phyloP scores from a whole-genome alignment of 371 early-diverging fungal genomes.

The Mycotypha africana region DNA sequence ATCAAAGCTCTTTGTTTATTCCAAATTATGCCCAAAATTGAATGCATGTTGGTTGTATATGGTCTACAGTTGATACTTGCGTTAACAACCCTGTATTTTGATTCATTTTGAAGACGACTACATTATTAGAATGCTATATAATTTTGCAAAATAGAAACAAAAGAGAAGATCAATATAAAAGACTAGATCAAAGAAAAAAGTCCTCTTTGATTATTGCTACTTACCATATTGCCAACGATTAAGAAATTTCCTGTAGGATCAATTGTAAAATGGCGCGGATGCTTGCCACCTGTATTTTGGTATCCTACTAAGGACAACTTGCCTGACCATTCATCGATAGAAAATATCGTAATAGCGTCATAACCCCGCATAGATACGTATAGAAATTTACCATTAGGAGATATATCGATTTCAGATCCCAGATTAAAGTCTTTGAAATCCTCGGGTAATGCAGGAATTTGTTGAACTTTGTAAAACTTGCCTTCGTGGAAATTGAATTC shows the following conservation, averaged over 20 bases:
- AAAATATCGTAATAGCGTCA: slow-evolving; percentile 29
- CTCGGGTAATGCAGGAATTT: slow-evolving; percentile 23
- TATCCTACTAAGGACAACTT: slow-evolving; percentile 25
- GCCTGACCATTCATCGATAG: slow-evolving; percentile 27
- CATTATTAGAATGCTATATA: slow-evolving; percentile 29
- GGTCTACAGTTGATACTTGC: slow-evolving; percentile 18
- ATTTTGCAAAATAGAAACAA: too few relatives aligned
- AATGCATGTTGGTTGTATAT: slow-evolving; percentile 36
- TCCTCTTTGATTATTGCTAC: too few relatives aligned
- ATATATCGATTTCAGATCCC: slow-evolving; percentile 37
- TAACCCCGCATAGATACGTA: slow-evolving; percentile 38
- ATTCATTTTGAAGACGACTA: slow-evolving; percentile 33
- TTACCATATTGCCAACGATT: slow-evolving; percentile 36
- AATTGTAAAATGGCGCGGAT: slow-evolving; percentile 38
- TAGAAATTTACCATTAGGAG: slow-evolving; percentile 29
- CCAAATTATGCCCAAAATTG: slow-evolving; percentile 19
- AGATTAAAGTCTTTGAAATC: slow-evolving; percentile 19
- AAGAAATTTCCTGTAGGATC: slow-evolving; percentile 38
- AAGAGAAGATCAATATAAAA: too few relatives aligned
- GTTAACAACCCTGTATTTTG: slow-evolving; percentile 23
- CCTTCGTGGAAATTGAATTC: slow-evolving; percentile 27
- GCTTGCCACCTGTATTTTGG: slow-evolving; percentile 26
- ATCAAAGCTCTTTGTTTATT: too few relatives aligned
- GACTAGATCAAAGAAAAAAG: too few relatives aligned
- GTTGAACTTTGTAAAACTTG: slow-evolving; percentile 26